phyloP scores from a whole-genome alignment of 345 rosid genomes.

The Sisymbrium irio region DNA sequence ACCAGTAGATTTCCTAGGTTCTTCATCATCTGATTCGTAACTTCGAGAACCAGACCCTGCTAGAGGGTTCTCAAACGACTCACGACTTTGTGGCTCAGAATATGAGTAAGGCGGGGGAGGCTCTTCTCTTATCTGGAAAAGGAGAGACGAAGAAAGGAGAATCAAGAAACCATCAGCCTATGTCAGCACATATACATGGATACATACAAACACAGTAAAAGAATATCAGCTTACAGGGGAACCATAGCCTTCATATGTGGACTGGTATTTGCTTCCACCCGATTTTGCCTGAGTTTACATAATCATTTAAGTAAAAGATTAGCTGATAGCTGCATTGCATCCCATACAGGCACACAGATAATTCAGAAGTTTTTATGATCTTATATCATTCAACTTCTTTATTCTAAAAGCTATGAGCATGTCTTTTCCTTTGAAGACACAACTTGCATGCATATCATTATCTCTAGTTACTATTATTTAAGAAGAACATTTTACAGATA shows the following conservation, averaged over 20 bases:
- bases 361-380: background rate
- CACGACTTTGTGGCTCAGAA: slow-evolving; percentile 49
- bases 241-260: slow-evolving; percentile 61
- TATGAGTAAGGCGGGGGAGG: slow-evolving; percentile 88
- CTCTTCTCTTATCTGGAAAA: slow-evolving; percentile 79
- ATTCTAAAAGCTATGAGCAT: slow-evolving; percentile 5
- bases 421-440: background rate
- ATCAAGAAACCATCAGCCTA: background rate
- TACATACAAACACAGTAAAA: background rate
- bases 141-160: background rate
- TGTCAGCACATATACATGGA: background rate
- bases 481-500: background rate
- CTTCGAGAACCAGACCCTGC: slow-evolving; percentile 59
- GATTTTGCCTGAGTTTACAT: slow-evolving; percentile 52
- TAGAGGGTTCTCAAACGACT: slow-evolving; percentile 80
- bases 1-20: slow-evolving; percentile 55
- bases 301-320: background rate
- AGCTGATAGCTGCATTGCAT: background rate
- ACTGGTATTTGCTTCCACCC: slow-evolving; percentile 53
- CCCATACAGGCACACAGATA: slow-evolving; percentile 4
- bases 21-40: slow-evolving; percentile 66
- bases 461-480: background rate
- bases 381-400: background rate
- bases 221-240: slow-evolving; percentile 55
- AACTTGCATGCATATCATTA: slow-evolving; percentile 1